Base-by-base conservation (phyloP, 768 basidiomycete genomes). In the Mycena filopes region DNA sequence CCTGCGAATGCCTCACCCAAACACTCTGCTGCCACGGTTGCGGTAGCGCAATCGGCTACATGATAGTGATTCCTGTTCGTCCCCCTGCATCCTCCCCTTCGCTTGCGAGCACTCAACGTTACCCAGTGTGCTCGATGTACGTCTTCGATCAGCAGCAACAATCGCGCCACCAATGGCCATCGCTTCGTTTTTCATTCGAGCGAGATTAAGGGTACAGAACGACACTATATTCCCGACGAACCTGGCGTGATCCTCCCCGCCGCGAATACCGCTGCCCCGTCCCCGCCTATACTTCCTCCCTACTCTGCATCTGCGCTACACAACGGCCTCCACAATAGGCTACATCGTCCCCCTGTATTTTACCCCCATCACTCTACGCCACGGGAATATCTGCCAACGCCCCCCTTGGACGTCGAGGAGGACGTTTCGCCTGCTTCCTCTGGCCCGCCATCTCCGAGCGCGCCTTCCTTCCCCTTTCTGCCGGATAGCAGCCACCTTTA, bases 1-100 rank as follows among this genome's bases (percentile, higher is more conserved):
- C 93, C 11, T 95, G 94, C 76, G 92, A 93, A 72, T 96, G 93
- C 73, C 81, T 95, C 46, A 95, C 94, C 3, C 91, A 93, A 75
- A 89, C 89, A 0, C 81, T 95, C 23, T 91, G 86, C 71, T 95
- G 94, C 73, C 90, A 92, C 72, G 88, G 87, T 11, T 95, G 94
- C 76, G 94, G 94, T 11, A 76, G 77, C 38, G 77, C 85, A 33
- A 84, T 94, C 55, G 94, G 94, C 31, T 95, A 93, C 74, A 90
- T 90, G 88, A 92, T 93, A 63, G 90, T 93, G 33, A 82, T 86
- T 66, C 91, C 92, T 16, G 86, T 84, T 71, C 23, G 79, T 68
- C 33, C 18, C 43, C 47, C 63, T 42, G 33, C 50, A 54, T 60
- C 40, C 42, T 46, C 25, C 42, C 31, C 38, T 18, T 60, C 42